Evolutionary conservation across 139 green algal genomes (phyloP).

Genomic region (Chlamydomonas applanata): DNA sequence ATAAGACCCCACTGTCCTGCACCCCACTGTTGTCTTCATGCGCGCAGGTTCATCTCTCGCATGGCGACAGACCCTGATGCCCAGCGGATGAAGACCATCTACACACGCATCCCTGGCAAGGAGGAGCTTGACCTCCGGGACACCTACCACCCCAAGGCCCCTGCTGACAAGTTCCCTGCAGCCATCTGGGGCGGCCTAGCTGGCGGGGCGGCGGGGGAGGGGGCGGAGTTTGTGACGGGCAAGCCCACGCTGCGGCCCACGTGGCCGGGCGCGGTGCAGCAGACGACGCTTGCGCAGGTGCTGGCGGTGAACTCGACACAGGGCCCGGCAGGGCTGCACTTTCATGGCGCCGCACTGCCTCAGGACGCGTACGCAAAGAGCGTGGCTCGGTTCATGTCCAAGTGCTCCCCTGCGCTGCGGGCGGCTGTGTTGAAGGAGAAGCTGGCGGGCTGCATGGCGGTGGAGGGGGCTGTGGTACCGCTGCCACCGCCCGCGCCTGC

Average conservation of each 20-base stretch:
- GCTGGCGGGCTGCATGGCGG: not conserved
- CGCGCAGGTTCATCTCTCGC: not conserved
- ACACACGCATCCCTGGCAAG: not conserved
- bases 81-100: not conserved
- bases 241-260: not conserved
- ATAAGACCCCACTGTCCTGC: too few species aligned
- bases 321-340: not conserved
- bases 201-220: not conserved
- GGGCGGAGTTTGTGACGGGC: not conserved
- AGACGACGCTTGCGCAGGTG: not conserved
- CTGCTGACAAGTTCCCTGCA: not conserved
- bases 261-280: not conserved
- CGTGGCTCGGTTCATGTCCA: not conserved
- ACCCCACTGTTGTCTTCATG: too few species aligned
- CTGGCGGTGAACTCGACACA: not conserved
- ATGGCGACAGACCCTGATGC: not conserved
- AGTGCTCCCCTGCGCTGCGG: not conserved
- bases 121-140: conserved; percentile 2
- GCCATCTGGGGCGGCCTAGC: conserved; percentile 1
- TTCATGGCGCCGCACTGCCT: not conserved
- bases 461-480: too few species aligned
- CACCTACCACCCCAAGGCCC: not conserved
- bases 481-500: too few species aligned
- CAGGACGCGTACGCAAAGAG: conserved; percentile 4
- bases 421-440: conserved; percentile 1